Conservation (phyloP, 2,329 filamentous ascomycete species). For the Penicillium italicum region DNA sequence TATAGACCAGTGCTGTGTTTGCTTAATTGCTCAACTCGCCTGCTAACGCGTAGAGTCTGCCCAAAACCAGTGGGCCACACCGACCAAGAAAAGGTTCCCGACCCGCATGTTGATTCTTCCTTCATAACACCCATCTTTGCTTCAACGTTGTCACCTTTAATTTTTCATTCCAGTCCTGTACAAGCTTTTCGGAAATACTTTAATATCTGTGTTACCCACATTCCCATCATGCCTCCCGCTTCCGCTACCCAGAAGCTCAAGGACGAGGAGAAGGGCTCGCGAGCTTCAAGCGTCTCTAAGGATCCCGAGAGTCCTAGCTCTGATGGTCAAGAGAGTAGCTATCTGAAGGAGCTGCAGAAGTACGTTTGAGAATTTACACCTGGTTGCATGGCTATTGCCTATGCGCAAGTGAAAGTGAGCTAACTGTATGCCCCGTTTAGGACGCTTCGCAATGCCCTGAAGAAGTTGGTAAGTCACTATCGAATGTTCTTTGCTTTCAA, state of each 20-base stretch:
- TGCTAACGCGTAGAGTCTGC: not conserved
- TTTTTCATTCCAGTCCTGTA: slow-evolving; percentile 10
- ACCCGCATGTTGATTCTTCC: slow-evolving; percentile 31
- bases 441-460: slow-evolving; percentile 85
- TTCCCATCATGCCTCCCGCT: slow-evolving; percentile 58
- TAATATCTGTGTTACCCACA: slow-evolving; percentile 21
- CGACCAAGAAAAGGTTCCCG: slow-evolving; percentile 6
- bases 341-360: slow-evolving; percentile 89
- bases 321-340: slow-evolving; percentile 65
- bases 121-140: slow-evolving; percentile 7
- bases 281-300: slow-evolving; percentile 29
- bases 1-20: not conserved
- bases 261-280: slow-evolving; percentile 59
- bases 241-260: slow-evolving; percentile 60
- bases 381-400: slow-evolving; percentile 4
- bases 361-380: slow-evolving; percentile 46
- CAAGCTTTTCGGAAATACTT: slow-evolving; percentile 11
- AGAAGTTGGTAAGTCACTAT: slow-evolving; percentile 73
- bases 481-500: not conserved
- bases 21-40: not conserved
- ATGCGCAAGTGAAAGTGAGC: slow-evolving; percentile 2
- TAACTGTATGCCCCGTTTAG: slow-evolving; percentile 46
- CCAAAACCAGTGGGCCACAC: slow-evolving; percentile 7
- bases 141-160: slow-evolving; percentile 4
- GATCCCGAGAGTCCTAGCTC: slow-evolving; percentile 38